These are phyloP conservation scores for Cicer pinnatifidum DNA, from an alignment of 306 rosid genomes.

Conservation along the genomic window DNA sequence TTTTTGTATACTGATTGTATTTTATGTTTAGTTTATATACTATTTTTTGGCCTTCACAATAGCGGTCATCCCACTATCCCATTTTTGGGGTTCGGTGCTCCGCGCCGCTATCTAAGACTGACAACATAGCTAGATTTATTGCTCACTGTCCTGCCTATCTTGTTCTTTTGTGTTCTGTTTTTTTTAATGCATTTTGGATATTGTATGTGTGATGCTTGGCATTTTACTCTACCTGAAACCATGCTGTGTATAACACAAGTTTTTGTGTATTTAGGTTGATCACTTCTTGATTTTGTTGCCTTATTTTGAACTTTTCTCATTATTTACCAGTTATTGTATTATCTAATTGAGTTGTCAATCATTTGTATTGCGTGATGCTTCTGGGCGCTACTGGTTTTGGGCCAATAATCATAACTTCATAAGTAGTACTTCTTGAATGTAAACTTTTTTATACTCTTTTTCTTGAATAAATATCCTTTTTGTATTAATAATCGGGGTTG, in stretches of 20 bases:
- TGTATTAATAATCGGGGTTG: conserved; percentile 41
- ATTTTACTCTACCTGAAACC: conserved; percentile 30
- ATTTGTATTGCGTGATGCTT: conserved; percentile 20
- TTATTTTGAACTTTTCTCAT: conserved; percentile 12
- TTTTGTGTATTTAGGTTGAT: conserved; percentile 21
- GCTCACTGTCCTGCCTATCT: conserved; percentile 25
- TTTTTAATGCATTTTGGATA: not conserved
- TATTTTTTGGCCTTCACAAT: too few relatives aligned
- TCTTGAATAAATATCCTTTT: conserved; percentile 35
- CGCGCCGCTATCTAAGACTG: too few relatives aligned
- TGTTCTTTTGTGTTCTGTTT: not conserved
- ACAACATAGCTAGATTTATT: not conserved
- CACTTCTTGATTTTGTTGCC: conserved; percentile 32
- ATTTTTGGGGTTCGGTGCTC: too few relatives aligned
- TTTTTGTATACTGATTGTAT: too few relatives aligned
- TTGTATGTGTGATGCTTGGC: conserved; percentile 33
- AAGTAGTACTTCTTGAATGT: conserved; percentile 29
- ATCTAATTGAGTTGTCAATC: conserved; percentile 31
- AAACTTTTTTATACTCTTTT: conserved; percentile 5
- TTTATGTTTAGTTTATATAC: too few relatives aligned
- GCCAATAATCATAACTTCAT: conserved; percentile 12
- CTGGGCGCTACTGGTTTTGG: conserved; percentile 15
- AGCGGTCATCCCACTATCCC: too few relatives aligned
- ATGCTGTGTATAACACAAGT: not conserved
- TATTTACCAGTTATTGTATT: conserved; percentile 13